phyloP scores from a whole-genome alignment of 2,329 filamentous ascomycete species.

The Botryotinia narcissicola region DNA sequence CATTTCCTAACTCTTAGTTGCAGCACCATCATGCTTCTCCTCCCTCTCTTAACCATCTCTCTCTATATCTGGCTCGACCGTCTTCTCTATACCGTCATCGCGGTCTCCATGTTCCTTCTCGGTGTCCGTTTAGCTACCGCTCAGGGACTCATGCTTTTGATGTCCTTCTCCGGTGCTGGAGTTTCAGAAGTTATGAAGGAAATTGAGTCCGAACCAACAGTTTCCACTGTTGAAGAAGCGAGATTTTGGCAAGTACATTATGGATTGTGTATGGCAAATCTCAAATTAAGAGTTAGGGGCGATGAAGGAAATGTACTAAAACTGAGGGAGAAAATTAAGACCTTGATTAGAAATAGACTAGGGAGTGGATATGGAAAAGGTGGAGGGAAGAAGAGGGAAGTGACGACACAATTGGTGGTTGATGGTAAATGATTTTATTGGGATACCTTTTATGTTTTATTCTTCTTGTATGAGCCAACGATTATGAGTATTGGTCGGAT shows the following conservation, averaged over 20 bases:
- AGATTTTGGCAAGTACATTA: slow-evolving; percentile 99
- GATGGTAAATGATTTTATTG: slow-evolving; percentile 28
- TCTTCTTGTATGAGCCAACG: not conserved
- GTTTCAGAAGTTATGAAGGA: slow-evolving; percentile 69
- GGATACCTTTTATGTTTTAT: not conserved
- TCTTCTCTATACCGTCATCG: slow-evolving; percentile 75
- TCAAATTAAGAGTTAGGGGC: slow-evolving; percentile 67
- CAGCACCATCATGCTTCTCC: slow-evolving; percentile 72
- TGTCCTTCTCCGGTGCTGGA: slow-evolving; percentile 64
- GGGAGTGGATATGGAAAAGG: slow-evolving; percentile 84
- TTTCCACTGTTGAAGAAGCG: slow-evolving; percentile 80
- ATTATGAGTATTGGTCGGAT: not conserved
- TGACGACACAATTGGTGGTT: slow-evolving; percentile 70
- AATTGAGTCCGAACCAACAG: slow-evolving; percentile 75
- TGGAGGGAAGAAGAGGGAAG: slow-evolving; percentile 83
- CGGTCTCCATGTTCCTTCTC: slow-evolving; percentile 82
- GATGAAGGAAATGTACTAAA: slow-evolving; percentile 71
- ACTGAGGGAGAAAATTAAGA: slow-evolving; percentile 71
- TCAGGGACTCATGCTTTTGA: slow-evolving; percentile 90
- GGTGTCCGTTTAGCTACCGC: slow-evolving; percentile 80
- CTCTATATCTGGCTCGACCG: slow-evolving; percentile 83
- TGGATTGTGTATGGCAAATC: slow-evolving; percentile 90
- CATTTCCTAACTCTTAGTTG: slow-evolving; percentile 92
- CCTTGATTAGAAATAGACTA: slow-evolving; percentile 78
- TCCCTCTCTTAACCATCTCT: slow-evolving; percentile 78